Evolutionary conservation across 2,329 filamentous ascomycete genomes (phyloP).

Genomic region (Fusarium irregulare): DNA sequence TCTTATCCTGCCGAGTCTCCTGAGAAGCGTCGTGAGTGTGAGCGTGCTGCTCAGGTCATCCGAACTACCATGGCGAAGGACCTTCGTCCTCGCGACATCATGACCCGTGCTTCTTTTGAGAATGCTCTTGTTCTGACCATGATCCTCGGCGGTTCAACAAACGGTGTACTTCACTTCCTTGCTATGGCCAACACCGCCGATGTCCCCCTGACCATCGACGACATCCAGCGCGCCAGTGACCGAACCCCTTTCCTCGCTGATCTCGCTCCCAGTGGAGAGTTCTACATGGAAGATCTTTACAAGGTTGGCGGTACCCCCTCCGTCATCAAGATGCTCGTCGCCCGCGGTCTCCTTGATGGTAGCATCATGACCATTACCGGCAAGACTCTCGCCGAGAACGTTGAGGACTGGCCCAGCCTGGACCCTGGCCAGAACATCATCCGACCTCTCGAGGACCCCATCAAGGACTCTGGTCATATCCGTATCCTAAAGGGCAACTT

Average conservation of each 20-base stretch:
- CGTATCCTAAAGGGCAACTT: constrained; percentile 90
- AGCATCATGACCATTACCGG: constrained; percentile 84
- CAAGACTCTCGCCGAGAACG: constrained; percentile 84
- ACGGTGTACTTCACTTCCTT: constrained; percentile 87
- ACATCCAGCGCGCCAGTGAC: constrained; percentile 83
- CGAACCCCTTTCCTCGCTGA: constrained; percentile 89
- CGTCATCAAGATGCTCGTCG: constrained; percentile 86
- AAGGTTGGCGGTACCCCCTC: constrained; percentile 86
- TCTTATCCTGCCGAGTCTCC: constrained; percentile 84
- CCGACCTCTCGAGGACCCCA: constrained; percentile 77
- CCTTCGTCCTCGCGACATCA: constrained; percentile 81
- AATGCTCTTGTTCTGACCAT: constrained; percentile 92
- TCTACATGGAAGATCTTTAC: constrained; percentile 90
- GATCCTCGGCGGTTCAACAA: constrained; percentile 90
- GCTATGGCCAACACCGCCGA: constrained; percentile 90
- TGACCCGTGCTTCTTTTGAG: constrained; percentile 84
- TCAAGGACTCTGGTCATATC: constrained; percentile 88
- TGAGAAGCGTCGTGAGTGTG: constrained; percentile 87
- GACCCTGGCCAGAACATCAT: constrained; percentile 86
- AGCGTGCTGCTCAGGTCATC: constrained; percentile 83
- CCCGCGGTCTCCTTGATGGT: constrained; percentile 80
- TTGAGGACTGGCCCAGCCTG: constrained; percentile 79
- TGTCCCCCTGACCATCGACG: constrained; percentile 80
- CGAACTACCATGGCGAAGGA: constrained; percentile 82
- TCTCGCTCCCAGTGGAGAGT: constrained; percentile 83